Conservation (phyloP, 352 stramenopile genomes). For the Phytophthora parvispora region DNA sequence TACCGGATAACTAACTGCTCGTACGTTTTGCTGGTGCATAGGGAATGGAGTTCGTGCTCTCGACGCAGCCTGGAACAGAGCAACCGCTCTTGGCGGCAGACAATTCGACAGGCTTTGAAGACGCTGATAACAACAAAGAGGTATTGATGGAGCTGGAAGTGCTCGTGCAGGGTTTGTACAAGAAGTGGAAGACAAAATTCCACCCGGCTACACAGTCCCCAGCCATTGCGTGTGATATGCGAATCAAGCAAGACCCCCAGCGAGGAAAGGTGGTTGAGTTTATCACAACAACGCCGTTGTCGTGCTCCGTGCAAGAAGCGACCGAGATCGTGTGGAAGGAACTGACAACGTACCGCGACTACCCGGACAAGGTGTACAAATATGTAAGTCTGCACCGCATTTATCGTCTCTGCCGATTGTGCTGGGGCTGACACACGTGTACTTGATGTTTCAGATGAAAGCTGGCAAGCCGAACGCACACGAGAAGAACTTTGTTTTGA, state of each 20-base stretch:
- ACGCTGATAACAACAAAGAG: not conserved
- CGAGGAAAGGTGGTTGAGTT: constrained; percentile 30
- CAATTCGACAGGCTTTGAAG: not conserved
- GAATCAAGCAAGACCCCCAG: constrained; percentile 16
- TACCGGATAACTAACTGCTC: not conserved
- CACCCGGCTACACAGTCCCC: not conserved
- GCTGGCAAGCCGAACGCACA: constrained; percentile 15
- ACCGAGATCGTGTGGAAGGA: constrained; percentile 32
- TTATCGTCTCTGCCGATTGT: not conserved
- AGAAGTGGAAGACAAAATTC: not conserved
- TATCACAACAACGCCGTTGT: constrained; percentile 34
- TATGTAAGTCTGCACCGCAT: constrained; percentile 19
- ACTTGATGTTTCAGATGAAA: constrained; percentile 15
- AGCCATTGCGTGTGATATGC: constrained; percentile 30
- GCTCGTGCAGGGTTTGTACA: constrained; percentile 17
- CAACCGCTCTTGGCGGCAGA: not conserved
- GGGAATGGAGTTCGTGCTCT: constrained; percentile 32
- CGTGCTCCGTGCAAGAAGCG: constrained; percentile 18
- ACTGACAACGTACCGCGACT: constrained; percentile 27
- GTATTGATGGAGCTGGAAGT: constrained; percentile 20
- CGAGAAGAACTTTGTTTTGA: constrained; percentile 34
- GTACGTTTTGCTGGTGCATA: not conserved
- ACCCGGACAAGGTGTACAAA: constrained; percentile 32
- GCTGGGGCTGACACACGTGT: not conserved
- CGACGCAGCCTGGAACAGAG: not conserved